Base-by-base conservation (phyloP, 192 early-diverging fungal genomes). In the Entomortierella lignicola region DNA sequence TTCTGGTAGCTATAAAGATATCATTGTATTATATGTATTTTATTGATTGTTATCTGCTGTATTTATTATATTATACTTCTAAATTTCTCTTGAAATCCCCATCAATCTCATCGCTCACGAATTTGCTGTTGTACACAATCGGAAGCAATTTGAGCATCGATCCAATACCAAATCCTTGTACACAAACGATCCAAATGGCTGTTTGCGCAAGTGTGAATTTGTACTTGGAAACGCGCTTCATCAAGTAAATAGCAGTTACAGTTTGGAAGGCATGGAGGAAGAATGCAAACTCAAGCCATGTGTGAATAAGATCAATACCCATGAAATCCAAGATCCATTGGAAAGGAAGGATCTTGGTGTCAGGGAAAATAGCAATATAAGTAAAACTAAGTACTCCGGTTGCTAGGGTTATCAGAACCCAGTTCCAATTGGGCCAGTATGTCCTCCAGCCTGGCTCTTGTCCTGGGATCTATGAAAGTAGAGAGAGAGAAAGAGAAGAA, bases 71-170 rank as follows among this genome's bases (percentile, higher is more conserved):
- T 15, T 47, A 47, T 47, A 15, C 44, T 47, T 11, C 44, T 20
- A 11, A 15, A 47, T 47, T 54, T 26, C 52, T 54, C 59, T 48
- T 54, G 59, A 47, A 37, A 10, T 71, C 59, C 31, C 26, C 52
- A 5, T 71, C 69, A 20, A 56, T 34, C 10, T 74, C 72, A 5
- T 74, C 55, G 7, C 48, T 42, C 37, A 66, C 72, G 59, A 65
- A 74, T 23, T 50, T 56, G 56, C 72, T 74, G 13, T 74, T 60
- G 30, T 74, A 74, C 4, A 74, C 72, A 59, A 74, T 74, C 18
- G 72, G 72, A 32, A 74, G 39, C 41, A 74, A 48, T 58, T 74
- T 74, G n/a, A 74, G 31, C 72, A 74, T 74, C 6, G 72, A 74
- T 17, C 63, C 72, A 27, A 74, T 74, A 1, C 72, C 72, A 34